A percentile compares a stretch with the other conserved stretches of the same genome.
These are phyloP conservation scores for Monascus ruber DNA, from an alignment of 2,329 filamentous ascomycete genomes.

Conservation along the genomic window DNA sequence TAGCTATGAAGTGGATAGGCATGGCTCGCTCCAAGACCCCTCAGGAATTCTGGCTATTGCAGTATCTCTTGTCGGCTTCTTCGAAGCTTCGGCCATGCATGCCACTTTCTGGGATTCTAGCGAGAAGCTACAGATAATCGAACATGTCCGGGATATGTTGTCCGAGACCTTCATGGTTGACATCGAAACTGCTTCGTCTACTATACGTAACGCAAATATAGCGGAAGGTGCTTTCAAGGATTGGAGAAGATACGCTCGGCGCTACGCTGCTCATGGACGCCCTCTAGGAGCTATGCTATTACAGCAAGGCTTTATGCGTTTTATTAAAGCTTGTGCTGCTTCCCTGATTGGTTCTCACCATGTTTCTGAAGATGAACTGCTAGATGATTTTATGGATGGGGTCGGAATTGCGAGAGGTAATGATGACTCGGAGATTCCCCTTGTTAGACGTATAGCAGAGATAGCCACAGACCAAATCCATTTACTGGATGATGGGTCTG, in stretches of 20 bases:
- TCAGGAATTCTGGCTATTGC: constrained; percentile 62
- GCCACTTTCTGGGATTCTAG: constrained; percentile 69
- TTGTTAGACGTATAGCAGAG: constrained; percentile 51
- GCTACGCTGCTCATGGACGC: constrained; percentile 67
- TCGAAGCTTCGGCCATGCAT: constrained; percentile 69
- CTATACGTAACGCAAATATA: constrained; percentile 67
- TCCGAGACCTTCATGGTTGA: constrained; percentile 77
- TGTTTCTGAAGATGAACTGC: constrained; percentile 51
- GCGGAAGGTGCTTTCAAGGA: constrained; percentile 58
- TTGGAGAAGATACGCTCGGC: constrained; percentile 77
- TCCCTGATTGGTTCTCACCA: constrained; percentile 54
- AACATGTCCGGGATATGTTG: constrained; percentile 59
- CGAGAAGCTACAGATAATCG: constrained; percentile 62
- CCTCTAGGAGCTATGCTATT: constrained; percentile 86
- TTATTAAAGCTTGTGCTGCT: constrained; percentile 68
- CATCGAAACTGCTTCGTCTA: constrained; percentile 81
- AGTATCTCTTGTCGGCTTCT: constrained; percentile 78
- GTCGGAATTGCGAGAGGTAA: constrained; percentile 35
- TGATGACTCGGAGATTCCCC: constrained; percentile 26
- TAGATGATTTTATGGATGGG: constrained; percentile 61
- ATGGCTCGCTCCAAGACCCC: constrained; percentile 43
- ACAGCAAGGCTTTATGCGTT: constrained; percentile 76
- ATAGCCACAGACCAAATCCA: constrained; percentile 75
- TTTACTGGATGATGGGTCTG: constrained; percentile 75
- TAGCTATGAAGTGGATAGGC: constrained; percentile 39